Conservation (phyloP, 441 rosid species). For the Gossypium gossypioides region DNA sequence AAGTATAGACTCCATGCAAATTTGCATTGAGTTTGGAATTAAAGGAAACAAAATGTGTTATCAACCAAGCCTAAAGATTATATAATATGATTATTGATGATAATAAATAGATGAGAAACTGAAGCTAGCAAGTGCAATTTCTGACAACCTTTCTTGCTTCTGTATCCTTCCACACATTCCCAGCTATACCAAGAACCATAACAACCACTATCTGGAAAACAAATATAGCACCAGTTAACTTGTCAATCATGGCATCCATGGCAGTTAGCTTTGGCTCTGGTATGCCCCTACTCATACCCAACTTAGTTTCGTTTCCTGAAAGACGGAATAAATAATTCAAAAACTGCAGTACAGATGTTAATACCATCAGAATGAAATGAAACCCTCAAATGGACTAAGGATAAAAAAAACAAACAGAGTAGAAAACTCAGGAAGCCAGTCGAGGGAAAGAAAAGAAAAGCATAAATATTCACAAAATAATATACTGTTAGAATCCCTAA, state of each 20-base stretch:
- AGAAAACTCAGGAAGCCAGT: not conserved
- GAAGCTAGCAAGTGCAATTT: conserved; percentile 13
- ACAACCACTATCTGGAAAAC: conserved; percentile 95
- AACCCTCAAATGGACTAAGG: not conserved
- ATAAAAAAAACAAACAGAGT: not conserved
- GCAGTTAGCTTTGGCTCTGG: conserved; percentile 99
- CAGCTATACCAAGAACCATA: conserved; percentile 83
- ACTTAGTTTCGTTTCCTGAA: conserved; percentile 92
- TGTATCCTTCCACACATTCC: conserved; percentile 98
- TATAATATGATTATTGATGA: not conserved
- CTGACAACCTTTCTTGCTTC: conserved; percentile 77
- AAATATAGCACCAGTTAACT: conserved; percentile 96
- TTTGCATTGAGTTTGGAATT: not conserved
- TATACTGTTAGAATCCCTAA: no score
- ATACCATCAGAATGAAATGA: conserved; percentile 8
- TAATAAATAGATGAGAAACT: conserved; percentile 4
- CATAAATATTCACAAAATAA: not conserved
- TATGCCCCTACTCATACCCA: conserved; percentile 95
- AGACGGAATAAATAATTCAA: not conserved
- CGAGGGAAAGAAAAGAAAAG: not conserved
- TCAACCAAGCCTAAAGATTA: not conserved
- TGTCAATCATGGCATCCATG: conserved; percentile 98
- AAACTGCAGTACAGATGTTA: not conserved
- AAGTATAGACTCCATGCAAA: not conserved
- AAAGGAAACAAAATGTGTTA: not conserved